Evolutionary conservation across 1,284 basidiomycete genomes (phyloP).

Genomic region (Rhizoctonia solani): DNA sequence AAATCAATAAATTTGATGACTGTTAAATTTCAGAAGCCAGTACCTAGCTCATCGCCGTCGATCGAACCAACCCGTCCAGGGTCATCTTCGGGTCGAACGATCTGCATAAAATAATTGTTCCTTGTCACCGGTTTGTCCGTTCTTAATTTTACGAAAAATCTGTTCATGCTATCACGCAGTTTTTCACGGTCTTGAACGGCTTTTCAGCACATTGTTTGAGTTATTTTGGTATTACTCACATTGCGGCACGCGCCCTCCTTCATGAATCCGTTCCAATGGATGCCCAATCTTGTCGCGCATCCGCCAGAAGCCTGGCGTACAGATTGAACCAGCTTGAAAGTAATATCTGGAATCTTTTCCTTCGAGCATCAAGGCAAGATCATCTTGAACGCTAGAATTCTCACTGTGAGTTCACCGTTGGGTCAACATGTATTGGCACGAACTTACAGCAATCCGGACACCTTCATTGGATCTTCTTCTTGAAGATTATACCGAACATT

Average conservation of each 20-base stretch:
- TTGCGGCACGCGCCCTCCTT: constrained; percentile 66
- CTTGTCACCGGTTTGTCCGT: constrained; percentile 71
- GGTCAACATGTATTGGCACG: constrained; percentile 19
- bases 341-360: constrained; percentile 70
- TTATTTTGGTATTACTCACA: constrained; percentile 52
- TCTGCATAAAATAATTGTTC: constrained; percentile 57
- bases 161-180: constrained; percentile 64
- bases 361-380: constrained; percentile 77
- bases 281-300: constrained; percentile 76
- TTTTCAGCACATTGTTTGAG: background rate
- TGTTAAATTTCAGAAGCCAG: constrained; percentile 41
- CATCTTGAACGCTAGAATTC: constrained; percentile 61
- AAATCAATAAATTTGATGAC: too few species aligned
- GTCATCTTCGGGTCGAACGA: constrained; percentile 48
- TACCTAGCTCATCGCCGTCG: constrained; percentile 19
- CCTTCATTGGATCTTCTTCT: constrained; percentile 61
- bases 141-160: constrained; percentile 68
- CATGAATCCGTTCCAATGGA: constrained; percentile 73
- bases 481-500: constrained; percentile 57
- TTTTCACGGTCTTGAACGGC: constrained; percentile 59
- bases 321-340: constrained; percentile 72
- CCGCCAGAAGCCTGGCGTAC: constrained; percentile 71
- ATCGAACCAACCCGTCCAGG: constrained; percentile 5
- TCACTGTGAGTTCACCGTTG: background rate
- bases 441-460: constrained; percentile 61